Percentiles rank a stretch among this genome's conserved stretches.
Conservation (phyloP, 257 asterid genomes). For the Solanum tarijense region DNA sequence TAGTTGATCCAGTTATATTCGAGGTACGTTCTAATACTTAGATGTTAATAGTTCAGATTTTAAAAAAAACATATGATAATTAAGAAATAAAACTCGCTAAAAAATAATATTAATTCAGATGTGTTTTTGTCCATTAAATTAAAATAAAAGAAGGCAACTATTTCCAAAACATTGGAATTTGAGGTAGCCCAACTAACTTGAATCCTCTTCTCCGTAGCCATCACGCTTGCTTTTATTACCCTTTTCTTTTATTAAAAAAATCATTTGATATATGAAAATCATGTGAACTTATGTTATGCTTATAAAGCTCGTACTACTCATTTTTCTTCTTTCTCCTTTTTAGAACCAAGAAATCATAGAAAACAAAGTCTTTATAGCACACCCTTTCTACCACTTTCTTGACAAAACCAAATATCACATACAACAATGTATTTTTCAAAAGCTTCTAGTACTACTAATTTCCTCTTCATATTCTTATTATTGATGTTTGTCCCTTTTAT, state of each 20-base stretch:
- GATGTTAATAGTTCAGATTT: not conserved
- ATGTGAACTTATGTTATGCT: not conserved
- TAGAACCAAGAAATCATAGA: no score
- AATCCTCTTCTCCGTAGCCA: not conserved
- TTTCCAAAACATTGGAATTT: not conserved
- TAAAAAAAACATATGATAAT: accelerated
- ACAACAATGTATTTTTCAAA: no score
- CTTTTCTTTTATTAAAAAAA: not conserved
- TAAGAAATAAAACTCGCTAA: not conserved
- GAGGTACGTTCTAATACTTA: not conserved
- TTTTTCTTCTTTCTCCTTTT: no score
- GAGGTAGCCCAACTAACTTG: not conserved
- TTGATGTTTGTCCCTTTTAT: no score
- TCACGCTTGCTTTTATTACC: not conserved
- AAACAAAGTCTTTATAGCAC: no score
- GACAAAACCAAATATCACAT: no score
- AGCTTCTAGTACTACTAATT: no score
- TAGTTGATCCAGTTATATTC: not conserved
- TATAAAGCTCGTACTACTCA: not conserved
- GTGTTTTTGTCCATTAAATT: accelerated
- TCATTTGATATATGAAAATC: not conserved
- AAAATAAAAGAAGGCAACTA: not conserved
- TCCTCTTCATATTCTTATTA: no score
- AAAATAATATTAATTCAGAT: not conserved
- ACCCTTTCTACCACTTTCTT: no score